Conservation (phyloP, 2,329 filamentous ascomycete genomes). For the Alternaria panax region DNA sequence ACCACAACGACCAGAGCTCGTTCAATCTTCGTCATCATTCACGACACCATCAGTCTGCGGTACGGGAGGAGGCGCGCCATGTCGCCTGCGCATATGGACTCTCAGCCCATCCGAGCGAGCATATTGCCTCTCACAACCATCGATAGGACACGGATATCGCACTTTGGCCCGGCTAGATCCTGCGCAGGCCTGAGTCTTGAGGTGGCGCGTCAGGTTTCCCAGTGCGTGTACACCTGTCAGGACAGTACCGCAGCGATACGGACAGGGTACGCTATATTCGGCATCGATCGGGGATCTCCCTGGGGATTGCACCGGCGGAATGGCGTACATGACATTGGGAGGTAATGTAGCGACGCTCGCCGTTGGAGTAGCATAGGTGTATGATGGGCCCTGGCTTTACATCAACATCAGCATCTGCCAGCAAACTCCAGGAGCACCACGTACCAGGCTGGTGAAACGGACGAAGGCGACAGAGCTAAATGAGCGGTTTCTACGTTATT, state of each 20-base stretch:
- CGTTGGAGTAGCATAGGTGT: background rate
- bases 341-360: background rate
- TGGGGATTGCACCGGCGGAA: background rate
- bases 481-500: background rate
- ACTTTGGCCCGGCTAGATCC: constrained; percentile 24
- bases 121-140: constrained; percentile 34
- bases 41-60: constrained; percentile 1
- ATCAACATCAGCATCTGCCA: background rate
- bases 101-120: constrained; percentile 35
- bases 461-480: background rate
- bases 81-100: constrained; percentile 27
- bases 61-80: constrained; percentile 17
- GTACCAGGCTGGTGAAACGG: background rate
- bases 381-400: background rate
- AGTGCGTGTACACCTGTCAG: constrained; percentile 36
- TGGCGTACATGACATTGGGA: background rate
- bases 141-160: constrained; percentile 22
- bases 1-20: background rate
- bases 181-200: constrained; percentile 33
- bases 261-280: constrained; percentile 25
- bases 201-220: constrained; percentile 40
- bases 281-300: background rate
- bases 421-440: background rate
- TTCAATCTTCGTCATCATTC: constrained; percentile 2
- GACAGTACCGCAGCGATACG: constrained; percentile 30